Evolutionary conservation across 2,329 filamentous ascomycete genomes (phyloP).

Genomic region (Fusarium sp.): DNA sequence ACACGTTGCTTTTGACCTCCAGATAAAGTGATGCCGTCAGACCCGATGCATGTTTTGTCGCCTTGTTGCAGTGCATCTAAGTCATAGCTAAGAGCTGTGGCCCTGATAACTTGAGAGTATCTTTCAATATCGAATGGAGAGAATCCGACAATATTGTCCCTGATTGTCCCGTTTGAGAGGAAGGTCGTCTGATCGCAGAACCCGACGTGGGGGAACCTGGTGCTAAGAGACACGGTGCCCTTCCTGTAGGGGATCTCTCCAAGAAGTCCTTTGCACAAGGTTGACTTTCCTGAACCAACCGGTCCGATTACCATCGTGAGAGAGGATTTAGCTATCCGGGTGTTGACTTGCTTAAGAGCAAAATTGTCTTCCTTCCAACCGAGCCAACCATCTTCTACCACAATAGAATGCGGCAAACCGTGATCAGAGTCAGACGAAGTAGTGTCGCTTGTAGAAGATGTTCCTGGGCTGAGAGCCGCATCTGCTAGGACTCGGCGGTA

Average conservation of each 20-base stretch:
- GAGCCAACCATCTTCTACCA: slow-evolving; percentile 30
- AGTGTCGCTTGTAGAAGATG: background rate
- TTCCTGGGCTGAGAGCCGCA: background rate
- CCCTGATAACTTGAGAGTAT: slow-evolving; percentile 55
- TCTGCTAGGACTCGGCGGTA: slow-evolving; percentile 10
- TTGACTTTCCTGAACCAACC: slow-evolving; percentile 56
- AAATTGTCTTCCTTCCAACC: slow-evolving; percentile 46
- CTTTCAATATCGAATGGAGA: slow-evolving; percentile 50
- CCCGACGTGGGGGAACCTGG: slow-evolving; percentile 41
- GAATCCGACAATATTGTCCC: slow-evolving; percentile 57
- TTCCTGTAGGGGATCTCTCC: slow-evolving; percentile 46
- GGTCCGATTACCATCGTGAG: slow-evolving; percentile 57
- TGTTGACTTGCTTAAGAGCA: slow-evolving; percentile 38
- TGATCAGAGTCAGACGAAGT: background rate
- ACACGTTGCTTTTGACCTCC: slow-evolving; percentile 60
- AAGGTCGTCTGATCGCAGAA: slow-evolving; percentile 55
- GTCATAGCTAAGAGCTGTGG: slow-evolving; percentile 54
- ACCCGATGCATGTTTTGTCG: slow-evolving; percentile 58
- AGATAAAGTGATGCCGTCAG: slow-evolving; percentile 58
- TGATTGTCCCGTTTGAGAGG: slow-evolving; percentile 55
- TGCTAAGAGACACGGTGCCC: slow-evolving; percentile 31
- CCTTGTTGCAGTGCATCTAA: slow-evolving; percentile 53
- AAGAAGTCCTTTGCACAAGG: slow-evolving; percentile 56
- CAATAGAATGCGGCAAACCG: background rate
- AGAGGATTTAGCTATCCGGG: slow-evolving; percentile 22